phyloP scores from a whole-genome alignment of 331 rosid genomes.

The Saraca asoca region DNA sequence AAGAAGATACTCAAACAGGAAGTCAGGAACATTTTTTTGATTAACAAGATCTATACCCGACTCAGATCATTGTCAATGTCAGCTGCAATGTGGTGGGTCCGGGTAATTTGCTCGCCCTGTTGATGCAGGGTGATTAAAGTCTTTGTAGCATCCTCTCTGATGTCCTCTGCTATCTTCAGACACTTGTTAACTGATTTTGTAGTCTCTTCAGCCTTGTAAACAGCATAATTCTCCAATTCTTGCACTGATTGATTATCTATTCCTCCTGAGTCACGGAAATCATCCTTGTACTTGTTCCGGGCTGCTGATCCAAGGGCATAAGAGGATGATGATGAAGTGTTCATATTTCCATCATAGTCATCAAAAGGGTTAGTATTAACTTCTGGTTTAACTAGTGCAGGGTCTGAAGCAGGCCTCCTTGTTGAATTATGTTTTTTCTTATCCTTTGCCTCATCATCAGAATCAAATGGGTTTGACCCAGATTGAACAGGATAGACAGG shows the following conservation, averaged over 20 bases:
- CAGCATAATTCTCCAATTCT: conserved; percentile 77
- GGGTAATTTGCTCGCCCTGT: conserved; percentile 91
- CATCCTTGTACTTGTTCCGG: conserved; percentile 61
- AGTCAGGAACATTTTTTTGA: conserved; percentile 7
- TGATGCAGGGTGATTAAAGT: conserved; percentile 78
- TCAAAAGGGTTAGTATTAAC: conserved; percentile 68
- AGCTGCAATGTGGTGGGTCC: conserved; percentile 76
- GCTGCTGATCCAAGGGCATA: conserved; percentile 43
- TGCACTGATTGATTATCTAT: conserved; percentile 75
- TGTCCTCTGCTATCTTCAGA: conserved; percentile 85
- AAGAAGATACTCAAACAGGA: conserved; percentile 17
- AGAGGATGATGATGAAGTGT: conserved; percentile 41
- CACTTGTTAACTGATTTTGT: conserved; percentile 70
- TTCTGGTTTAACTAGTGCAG: conserved; percentile 46
- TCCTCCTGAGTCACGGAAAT: conserved; percentile 80
- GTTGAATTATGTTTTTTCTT: conserved; percentile 45
- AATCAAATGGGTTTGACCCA: conserved; percentile 59
- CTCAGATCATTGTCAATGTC: conserved; percentile 81
- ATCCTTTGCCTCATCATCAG: conserved; percentile 46
- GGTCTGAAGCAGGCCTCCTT: conserved; percentile 49
- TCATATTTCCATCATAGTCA: conserved; percentile 45
- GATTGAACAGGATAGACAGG: conserved; percentile 52
- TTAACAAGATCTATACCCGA: conserved; percentile 59
- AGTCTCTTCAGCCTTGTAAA: conserved; percentile 86
- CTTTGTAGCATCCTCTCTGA: conserved; percentile 77